Evolutionary conservation across 306 rosid genomes (phyloP), one percentile per base, ranked within the genome.

Genomic region (Rosa rugosa): DNA sequence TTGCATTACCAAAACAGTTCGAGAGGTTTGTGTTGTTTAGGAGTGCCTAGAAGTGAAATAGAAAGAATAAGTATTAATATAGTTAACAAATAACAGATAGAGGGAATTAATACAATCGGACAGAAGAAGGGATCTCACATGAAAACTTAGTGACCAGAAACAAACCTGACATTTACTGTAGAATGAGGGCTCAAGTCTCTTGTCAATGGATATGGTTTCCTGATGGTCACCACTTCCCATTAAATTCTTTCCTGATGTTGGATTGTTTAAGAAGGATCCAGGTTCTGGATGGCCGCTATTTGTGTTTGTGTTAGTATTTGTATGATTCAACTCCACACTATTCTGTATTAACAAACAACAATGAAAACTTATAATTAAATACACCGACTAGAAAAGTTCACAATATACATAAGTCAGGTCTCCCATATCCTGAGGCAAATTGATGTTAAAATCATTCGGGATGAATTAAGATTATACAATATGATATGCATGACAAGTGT

Each of bases 1-100:
- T 87, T 79, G 83, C 73, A 83, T 82, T 89, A 69, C 83, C 88
- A 81, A 80, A 71, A 79, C 77, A 77, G 81, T 83, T 88, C 79
- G 78, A 82, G 73, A 76, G 69, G 67, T 68, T 86, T 67, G 77
- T 78, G 76, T 85, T 73, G 79, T 75, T 82, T 25, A 79, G 75
- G 42, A 85, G 78, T 79, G 80, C 93, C 97, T 91, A 81, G 4
- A 12, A 31, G 79, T 16, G 74, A 62, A 56, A 65, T 59, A 27
- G 79, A 71, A 45, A 47, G 40, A 79, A 73, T 14, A 47, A 60
- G 51, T 47, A 22, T 34, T 40, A 46, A 41, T 11, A 16, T 23
- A 59, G 74, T 64, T 22, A 41, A 23, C 73, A 80, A 76, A 67
- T 49, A 78, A 76, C 2, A 40, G 7, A 71, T 13, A 69, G 66